phyloP scores from a whole-genome alignment of 2,329 filamentous ascomycete species.

The Fusarium sarcochroum region DNA sequence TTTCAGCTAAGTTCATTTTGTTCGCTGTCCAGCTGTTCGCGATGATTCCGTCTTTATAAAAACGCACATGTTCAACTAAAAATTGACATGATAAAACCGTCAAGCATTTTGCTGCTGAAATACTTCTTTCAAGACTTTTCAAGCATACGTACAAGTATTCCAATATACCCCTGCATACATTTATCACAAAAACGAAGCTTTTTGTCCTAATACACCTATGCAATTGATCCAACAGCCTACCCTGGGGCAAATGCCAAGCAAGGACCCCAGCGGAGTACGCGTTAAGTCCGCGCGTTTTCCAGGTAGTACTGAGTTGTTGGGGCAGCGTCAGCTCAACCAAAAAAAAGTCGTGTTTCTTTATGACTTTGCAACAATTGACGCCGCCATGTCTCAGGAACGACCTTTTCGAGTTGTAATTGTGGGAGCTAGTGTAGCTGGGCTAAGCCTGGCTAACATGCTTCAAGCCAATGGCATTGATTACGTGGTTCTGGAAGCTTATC shows the following conservation, averaged over 20 bases:
- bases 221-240: not conserved
- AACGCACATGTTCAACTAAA: no score
- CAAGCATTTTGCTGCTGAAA: no score
- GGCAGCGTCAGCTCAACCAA: not conserved
- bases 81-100: no score
- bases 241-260: not conserved
- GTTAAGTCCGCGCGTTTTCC: not conserved
- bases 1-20: no score
- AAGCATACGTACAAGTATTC: no score
- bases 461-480: slow-evolving; percentile 4
- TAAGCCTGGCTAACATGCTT: slow-evolving; percentile 13
- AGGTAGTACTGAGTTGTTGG: not conserved
- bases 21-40: no score
- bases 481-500: not conserved
- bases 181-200: no score
- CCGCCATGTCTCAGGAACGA: not conserved
- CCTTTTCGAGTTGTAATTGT: slow-evolving; percentile 1
- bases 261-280: not conserved
- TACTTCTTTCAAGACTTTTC: no score
- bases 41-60: no score
- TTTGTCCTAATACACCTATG: not conserved
- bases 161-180: no score
- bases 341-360: not conserved
- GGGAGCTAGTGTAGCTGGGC: slow-evolving; percentile 1
- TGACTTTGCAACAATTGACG: not conserved